Conservation (phyloP, 768 basidiomycete genomes). For the Tephrocybe rancida region DNA sequence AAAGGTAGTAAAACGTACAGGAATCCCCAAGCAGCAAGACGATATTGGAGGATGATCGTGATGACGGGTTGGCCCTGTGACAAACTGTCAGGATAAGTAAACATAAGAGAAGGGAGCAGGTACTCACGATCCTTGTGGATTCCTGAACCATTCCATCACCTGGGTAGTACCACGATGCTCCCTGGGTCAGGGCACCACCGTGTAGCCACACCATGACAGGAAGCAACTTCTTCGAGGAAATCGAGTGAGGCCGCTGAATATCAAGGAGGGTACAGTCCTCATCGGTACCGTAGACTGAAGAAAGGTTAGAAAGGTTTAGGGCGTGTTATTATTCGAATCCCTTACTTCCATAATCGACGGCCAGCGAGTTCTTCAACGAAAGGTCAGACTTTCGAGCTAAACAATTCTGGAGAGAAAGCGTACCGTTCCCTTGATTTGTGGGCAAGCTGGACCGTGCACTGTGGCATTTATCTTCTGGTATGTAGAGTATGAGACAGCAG, state of each 20-base stretch:
- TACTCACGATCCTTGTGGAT: conserved; percentile 16
- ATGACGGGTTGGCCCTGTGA: conserved; percentile 18
- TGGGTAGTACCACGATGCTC: conserved; percentile 20
- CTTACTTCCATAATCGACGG: conserved; percentile 21
- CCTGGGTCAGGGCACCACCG: conserved; percentile 22
- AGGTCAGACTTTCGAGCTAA: not conserved
- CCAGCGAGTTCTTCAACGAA: conserved; percentile 18
- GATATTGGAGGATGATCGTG: conserved; percentile 20
- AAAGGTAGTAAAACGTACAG: conserved; percentile 8
- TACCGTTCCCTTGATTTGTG: conserved; percentile 21
- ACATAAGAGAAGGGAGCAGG: not conserved
- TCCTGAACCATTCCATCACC: conserved; percentile 19
- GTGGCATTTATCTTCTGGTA: conserved; percentile 10
- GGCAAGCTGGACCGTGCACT: conserved; percentile 15
- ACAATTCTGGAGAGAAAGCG: not conserved
- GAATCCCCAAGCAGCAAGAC: conserved; percentile 22
- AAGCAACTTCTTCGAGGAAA: conserved; percentile 9
- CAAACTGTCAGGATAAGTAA: not conserved
- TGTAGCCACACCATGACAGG: conserved; percentile 24
- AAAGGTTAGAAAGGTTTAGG: not conserved
- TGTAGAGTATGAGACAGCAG: conserved; percentile 11
- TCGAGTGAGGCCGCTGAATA: conserved; percentile 17
- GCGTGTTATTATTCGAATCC: not conserved
- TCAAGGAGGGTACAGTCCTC: conserved; percentile 22
- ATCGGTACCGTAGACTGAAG: conserved; percentile 17